Base-by-base conservation (phyloP, 495 filamentous ascomycete genomes). In the Aspergillus hancockii region DNA sequence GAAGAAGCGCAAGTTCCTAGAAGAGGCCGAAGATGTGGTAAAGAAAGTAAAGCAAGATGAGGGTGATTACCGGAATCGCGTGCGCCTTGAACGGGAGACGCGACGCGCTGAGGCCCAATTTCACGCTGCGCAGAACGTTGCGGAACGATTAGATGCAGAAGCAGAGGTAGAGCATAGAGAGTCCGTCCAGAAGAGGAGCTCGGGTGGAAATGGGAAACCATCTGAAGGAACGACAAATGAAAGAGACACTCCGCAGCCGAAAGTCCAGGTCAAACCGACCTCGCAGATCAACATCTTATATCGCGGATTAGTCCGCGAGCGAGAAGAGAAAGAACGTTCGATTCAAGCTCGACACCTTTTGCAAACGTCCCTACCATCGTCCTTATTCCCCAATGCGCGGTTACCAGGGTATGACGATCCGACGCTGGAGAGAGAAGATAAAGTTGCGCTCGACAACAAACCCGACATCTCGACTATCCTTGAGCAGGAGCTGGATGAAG, bases 281-380 rank as follows among this genome's bases (percentile, higher is more conserved):
- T 80, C 80, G n/a, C 76, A 79, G 14, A 84, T 95, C 58, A 90
- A 90, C 46, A 74, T 98, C 0, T 79, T 96, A 8, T 98, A 88
- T 77, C 81, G 95, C 1, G 89, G 89, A 0, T 71, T 96, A 1
- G 78, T 93, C 16, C 82, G 82, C 40, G 78, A 82, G 36, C 78
- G 91, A 21, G 82, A 88, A 62, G 84, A 89, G 63, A 85, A 79
- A 18, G 91, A 97, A 72, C 81, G 84, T 45, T 81, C 89, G 28
- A 73, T 83, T 23, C 76, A 87, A 63, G 87, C 88, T 74, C 77
- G 88, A 19, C 79, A 90, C 60, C 85, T 89, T 58, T 71, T 96
- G 13, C 84, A 90, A 60, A 79, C 87, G 61, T 90, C 84, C 34
- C 73, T 86, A 2, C 75, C 78, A 0, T 74, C 73, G 0, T 76